Percentiles rank a stretch among this genome's conserved stretches.
Evolutionary conservation across 495 filamentous ascomycete genomes (phyloP).

Genomic region (Aspergillus egyptiacus): DNA sequence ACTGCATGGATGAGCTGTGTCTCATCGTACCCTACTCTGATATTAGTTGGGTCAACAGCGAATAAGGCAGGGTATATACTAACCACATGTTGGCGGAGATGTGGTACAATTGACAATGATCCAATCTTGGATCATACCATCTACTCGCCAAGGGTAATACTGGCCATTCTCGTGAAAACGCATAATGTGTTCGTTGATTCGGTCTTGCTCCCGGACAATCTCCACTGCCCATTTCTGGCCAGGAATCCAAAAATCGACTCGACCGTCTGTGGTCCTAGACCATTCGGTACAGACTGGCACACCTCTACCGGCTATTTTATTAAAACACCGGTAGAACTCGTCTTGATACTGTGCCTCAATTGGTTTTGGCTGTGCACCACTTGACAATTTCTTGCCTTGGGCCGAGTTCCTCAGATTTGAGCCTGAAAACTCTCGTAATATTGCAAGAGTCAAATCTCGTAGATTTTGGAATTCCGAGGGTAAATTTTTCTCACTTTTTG

Average conservation of each 20-base stretch:
- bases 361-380: background rate
- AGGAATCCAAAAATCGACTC: slow-evolving; percentile 8
- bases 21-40: no score
- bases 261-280: slow-evolving; percentile 4
- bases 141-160: slow-evolving; percentile 4
- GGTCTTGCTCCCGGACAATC: slow-evolving; percentile 9
- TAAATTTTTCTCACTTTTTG: no score
- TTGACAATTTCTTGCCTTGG: background rate
- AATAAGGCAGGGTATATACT: background rate
- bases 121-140: slow-evolving; percentile 8
- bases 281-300: slow-evolving; percentile 8
- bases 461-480: no score
- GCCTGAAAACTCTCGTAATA: no score
- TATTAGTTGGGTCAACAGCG: no score
- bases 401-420: no score
- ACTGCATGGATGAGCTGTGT: no score
- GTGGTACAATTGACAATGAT: slow-evolving; percentile 7
- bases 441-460: no score
- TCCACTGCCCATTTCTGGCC: slow-evolving; percentile 13
- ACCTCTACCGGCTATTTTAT: slow-evolving; percentile 7
- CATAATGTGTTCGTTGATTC: background rate
- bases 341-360: slow-evolving; percentile 13
- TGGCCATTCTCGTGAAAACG: background rate
- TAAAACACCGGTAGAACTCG: slow-evolving; percentile 12
- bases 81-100: background rate